Evolutionary conservation across 1,284 basidiomycete species (phyloP).

Genomic region (Fomitiporia mediterranea): DNA sequence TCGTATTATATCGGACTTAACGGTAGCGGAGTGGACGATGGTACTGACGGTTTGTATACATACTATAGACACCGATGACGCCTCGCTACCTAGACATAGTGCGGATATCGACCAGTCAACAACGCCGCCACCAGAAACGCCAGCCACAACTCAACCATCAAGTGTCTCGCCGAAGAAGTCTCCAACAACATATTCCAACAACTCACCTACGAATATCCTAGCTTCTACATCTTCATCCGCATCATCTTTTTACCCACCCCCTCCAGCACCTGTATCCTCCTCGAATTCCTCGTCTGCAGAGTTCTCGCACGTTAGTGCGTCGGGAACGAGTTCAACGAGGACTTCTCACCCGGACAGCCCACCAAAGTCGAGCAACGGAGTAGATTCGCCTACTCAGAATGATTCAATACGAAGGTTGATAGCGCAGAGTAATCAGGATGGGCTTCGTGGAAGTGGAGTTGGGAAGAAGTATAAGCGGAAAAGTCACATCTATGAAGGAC

Average conservation of each 20-base stretch:
- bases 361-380: background rate
- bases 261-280: background rate
- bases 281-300: conserved; percentile 5
- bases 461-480: conserved; percentile 13
- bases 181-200: background rate
- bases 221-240: conserved; percentile 16
- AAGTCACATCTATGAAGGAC: conserved; percentile 15
- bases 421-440: background rate
- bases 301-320: background rate
- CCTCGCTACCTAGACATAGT: background rate
- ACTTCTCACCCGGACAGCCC: conserved; percentile 8
- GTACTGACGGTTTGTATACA: background rate
- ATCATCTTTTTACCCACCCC: conserved; percentile 5
- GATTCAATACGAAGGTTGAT: background rate
- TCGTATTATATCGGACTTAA: background rate
- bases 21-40: too few relatives aligned
- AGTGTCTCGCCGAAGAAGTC: background rate
- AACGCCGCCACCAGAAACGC: background rate
- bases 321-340: background rate
- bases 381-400: background rate
- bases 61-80: background rate
- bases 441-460: background rate
- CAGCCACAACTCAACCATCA: background rate
- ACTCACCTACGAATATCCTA: conserved; percentile 12
- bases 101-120: background rate